Conservation (phyloP, 345 rosid genomes). For the Salix koriyanagi region DNA sequence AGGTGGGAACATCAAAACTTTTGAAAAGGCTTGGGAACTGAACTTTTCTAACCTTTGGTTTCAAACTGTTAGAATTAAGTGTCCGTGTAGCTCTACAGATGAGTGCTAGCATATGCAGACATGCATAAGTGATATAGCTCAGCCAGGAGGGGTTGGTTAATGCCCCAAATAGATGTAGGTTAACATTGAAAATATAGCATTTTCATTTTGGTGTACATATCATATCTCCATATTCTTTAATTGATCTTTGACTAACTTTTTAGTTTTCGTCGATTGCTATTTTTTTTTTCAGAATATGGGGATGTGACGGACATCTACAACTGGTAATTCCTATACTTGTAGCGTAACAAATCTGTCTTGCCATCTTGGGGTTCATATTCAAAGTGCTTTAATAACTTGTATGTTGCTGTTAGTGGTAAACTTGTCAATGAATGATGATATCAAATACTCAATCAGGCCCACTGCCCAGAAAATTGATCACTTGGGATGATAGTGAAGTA, state of each 20-base stretch:
- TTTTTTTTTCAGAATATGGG: slow-evolving; percentile 70
- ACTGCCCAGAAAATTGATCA: not conserved
- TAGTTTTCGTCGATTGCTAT: slow-evolving; percentile 1
- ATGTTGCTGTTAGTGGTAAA: not conserved
- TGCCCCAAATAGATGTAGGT: not conserved
- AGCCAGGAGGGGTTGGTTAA: not conserved
- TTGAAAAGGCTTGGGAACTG: not conserved
- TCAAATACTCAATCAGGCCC: not conserved
- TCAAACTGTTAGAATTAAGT: not conserved
- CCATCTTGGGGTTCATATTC: not conserved
- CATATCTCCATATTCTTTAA: not conserved
- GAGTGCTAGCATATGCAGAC: not conserved
- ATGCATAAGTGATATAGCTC: not conserved
- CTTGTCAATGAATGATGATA: not conserved
- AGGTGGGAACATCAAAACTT: not conserved
- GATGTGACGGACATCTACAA: slow-evolving; percentile 91
- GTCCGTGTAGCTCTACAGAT: not conserved
- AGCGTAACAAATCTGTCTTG: not conserved
- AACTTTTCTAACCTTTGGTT: not conserved
- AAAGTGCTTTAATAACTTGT: not conserved
- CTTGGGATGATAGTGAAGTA: not conserved
- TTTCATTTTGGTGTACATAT: not conserved
- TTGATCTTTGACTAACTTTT: slow-evolving; percentile 5
- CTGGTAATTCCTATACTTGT: slow-evolving; percentile 53
- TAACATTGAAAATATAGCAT: not conserved